Evolutionary conservation across 2,329 filamentous ascomycete genomes (phyloP).

Genomic region (Fusarium compactum): DNA sequence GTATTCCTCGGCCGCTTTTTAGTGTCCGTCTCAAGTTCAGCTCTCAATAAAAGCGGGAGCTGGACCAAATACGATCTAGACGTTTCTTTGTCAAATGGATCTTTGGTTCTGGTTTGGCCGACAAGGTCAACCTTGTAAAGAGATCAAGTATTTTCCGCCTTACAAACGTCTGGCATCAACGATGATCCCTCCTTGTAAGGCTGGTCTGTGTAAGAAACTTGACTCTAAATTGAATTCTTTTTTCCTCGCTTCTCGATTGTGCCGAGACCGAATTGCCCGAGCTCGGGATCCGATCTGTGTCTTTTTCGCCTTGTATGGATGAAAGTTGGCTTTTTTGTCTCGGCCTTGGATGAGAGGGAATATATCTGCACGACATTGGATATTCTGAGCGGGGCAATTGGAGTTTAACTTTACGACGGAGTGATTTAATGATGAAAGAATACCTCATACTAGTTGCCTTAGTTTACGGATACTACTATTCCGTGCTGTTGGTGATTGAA

Average conservation of each 20-base stretch:
- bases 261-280: slow-evolving; percentile 8
- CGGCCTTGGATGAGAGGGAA: background rate
- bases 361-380: slow-evolving; percentile 27
- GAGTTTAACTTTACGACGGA: slow-evolving; percentile 6
- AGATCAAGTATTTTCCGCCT: background rate
- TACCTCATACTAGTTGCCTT: slow-evolving; percentile 19
- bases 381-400: slow-evolving; percentile 24
- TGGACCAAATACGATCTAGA: slow-evolving; percentile 22
- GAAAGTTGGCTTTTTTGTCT: slow-evolving; percentile 1
- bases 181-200: slow-evolving; percentile 13
- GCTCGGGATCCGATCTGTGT: slow-evolving; percentile 25
- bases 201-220: slow-evolving; percentile 14
- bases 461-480: slow-evolving; percentile 16
- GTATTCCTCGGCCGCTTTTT: background rate
- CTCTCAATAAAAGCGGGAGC: slow-evolving; percentile 11
- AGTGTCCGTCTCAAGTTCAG: slow-evolving; percentile 23
- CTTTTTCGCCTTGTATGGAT: background rate
- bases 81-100: background rate
- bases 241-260: background rate
- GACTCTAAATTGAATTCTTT: background rate
- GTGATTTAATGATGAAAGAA: slow-evolving; percentile 34
- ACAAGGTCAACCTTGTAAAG: slow-evolving; percentile 21
- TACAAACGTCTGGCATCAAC: slow-evolving; percentile 1
- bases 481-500: background rate
- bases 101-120: background rate